Evolutionary conservation across 1,284 basidiomycete species (phyloP).

Genomic region (Wallemia ichthyophaga): DNA sequence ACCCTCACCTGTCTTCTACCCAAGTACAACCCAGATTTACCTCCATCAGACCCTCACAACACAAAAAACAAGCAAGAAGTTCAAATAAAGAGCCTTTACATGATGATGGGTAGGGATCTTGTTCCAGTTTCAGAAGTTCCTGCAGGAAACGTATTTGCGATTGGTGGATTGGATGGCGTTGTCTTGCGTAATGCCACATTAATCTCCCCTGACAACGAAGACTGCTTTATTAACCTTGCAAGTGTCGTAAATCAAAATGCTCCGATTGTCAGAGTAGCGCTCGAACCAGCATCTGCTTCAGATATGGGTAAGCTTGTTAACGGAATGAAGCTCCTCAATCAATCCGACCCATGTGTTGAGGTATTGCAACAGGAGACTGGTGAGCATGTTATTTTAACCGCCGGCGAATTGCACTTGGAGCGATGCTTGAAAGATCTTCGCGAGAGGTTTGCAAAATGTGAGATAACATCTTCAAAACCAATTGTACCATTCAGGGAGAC

Average conservation of each 20-base stretch:
- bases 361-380: constrained; percentile 89
- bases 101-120: constrained; percentile 94
- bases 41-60: constrained; percentile 37
- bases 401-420: constrained; percentile 82
- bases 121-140: constrained; percentile 49
- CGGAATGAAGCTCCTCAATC: constrained; percentile 65
- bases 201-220: constrained; percentile 29
- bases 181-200: constrained; percentile 76
- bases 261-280: constrained; percentile 80
- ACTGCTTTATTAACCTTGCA: constrained; percentile 51
- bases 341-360: constrained; percentile 91
- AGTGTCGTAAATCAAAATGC: constrained; percentile 33
- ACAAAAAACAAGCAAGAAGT: constrained; percentile 32
- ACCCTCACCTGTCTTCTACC: constrained; percentile 49
- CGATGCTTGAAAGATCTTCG: constrained; percentile 80
- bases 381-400: constrained; percentile 86
- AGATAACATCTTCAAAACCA: constrained; percentile 74
- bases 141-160: constrained; percentile 90
- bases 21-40: constrained; percentile 46
- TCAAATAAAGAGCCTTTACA: constrained; percentile 48
- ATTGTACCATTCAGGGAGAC: constrained; percentile 97
- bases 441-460: constrained; percentile 75
- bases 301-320: constrained; percentile 74
- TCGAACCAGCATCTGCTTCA: constrained; percentile 51
- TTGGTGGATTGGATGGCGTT: constrained; percentile 62